A percentile compares a stretch with the other conserved stretches of the same genome.
Conservation (phyloP, 202 grass and related monocot species). For the Zoysia matrella region DNA sequence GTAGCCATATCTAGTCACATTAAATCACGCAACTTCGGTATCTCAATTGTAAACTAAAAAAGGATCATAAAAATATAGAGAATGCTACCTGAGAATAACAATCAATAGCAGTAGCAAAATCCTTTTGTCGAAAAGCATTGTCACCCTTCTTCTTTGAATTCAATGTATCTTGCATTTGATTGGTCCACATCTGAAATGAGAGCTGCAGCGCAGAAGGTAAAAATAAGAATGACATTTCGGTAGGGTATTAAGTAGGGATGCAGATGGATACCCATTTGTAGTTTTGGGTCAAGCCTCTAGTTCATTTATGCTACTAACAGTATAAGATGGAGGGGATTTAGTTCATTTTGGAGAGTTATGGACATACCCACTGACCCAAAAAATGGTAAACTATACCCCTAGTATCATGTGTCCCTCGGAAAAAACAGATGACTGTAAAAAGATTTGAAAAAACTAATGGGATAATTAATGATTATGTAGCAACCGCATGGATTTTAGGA, state of each 20-base stretch:
- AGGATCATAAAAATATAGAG: slow-evolving; percentile 18
- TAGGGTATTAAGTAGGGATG: neutral
- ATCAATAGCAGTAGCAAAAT: slow-evolving; percentile 83
- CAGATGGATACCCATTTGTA: too few species aligned
- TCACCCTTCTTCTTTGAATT: slow-evolving; percentile 99
- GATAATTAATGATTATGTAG: neutral
- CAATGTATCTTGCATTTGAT: slow-evolving; percentile 99
- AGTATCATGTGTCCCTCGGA: too few species aligned
- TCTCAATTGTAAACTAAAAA: neutral
- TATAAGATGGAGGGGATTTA: too few species aligned
- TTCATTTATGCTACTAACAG: too few species aligned
- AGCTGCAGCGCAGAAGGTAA: slow-evolving; percentile 64
- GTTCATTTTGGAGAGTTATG: too few species aligned
- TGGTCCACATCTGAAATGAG: slow-evolving; percentile 99
- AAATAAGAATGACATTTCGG: slow-evolving; percentile 22
- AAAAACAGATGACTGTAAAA: neutral
- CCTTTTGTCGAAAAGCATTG: slow-evolving; percentile 91
- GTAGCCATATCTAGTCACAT: slow-evolving; percentile 33
- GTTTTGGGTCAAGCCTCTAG: too few species aligned
- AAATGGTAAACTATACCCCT: too few species aligned
- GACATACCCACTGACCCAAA: too few species aligned
- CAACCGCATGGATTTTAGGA: neutral
- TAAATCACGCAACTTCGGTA: neutral
- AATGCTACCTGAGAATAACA: slow-evolving; percentile 85
- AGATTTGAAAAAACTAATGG: slow-evolving; percentile 3